Base-by-base conservation (phyloP, 768 basidiomycete genomes). In the Lentinus brumalis region DNA sequence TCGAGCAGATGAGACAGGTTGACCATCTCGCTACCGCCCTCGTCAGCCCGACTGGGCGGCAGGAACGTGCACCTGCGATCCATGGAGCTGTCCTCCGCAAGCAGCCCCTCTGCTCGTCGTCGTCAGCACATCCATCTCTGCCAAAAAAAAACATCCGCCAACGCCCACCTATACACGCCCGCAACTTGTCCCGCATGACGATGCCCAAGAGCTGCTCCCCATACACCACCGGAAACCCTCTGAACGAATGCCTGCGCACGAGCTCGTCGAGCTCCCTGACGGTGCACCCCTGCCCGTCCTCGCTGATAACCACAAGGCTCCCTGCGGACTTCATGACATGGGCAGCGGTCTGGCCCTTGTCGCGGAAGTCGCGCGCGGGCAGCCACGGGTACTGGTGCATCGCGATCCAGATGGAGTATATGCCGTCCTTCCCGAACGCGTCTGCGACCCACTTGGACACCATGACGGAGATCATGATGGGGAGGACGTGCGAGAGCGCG, bases 401-500 rank as follows among this genome's bases (percentile, higher is more conserved):
- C 10, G 87, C 83, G 57, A 89, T 89, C 88, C 88, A 89, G 16
- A 82, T 82, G 31, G 85, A 73, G 67, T 89, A 91, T 49, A 89
- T 88, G 15, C 87, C 87, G 62, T 87, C 86, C 61, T 81, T 82
- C 3, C 83, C 85, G 56, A 88, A 77, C 12, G 86, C 87, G 67
- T 91, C 89, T 7, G 84, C 89, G 10, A 90, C 85, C 85, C 86
- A 90, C 76, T 91, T 91, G 8, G 87, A 79, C 18, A 84, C 82
- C 85, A 89, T 88, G 53, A 91, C 87, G 56, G 84, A 85, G 49
- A 91, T 85, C 89, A 91, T 90, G 70, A 91, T 89, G 15, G 89
- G 89, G 35, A 91, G 77, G n/a, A 91, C 89, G 74, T 91, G 89
- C 14, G 88, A 90, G 30, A 91, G 76, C 4, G 89, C 89, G 14